Conservation (phyloP, 176 grass and related monocot species). For the Avena sativa region DNA sequence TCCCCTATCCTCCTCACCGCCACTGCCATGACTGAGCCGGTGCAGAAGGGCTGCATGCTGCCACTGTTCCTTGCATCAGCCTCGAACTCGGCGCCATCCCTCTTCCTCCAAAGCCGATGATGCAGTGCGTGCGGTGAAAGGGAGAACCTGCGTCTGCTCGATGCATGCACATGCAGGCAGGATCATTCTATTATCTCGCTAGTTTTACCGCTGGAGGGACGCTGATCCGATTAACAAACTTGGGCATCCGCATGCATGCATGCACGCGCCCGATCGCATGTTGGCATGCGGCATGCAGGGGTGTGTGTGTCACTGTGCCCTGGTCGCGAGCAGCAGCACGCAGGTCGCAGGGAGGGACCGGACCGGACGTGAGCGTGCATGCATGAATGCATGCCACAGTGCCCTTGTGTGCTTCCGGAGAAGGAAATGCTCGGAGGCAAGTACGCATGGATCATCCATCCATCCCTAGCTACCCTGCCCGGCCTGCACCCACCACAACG, state of each 20-base stretch:
- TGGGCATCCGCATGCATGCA: neutral
- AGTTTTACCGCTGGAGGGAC: neutral
- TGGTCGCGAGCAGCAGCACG: slow-evolving; percentile 35
- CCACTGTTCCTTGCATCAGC: slow-evolving; percentile 61
- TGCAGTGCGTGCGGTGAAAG: neutral
- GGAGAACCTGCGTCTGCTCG: too few species aligned
- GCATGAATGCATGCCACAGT: slow-evolving; percentile 40
- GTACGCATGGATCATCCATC: slow-evolving; percentile 9
- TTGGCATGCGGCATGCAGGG: neutral
- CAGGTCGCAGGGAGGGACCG: neutral
- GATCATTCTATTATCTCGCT: slow-evolving; percentile 32
- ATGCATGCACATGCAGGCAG: slow-evolving; percentile 7
- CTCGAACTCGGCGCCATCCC: slow-evolving; percentile 50
- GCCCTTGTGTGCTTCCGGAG: slow-evolving; percentile 41
- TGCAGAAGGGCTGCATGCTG: neutral
- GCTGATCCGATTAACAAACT: slow-evolving; percentile 34
- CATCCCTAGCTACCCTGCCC: neutral
- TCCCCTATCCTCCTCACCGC: neutral
- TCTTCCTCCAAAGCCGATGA: neutral
- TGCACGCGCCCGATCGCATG: neutral
- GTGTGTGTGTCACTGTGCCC: slow-evolving; percentile 29
- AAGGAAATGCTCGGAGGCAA: slow-evolving; percentile 48
- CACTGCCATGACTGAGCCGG: neutral
- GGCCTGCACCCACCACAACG: neutral
- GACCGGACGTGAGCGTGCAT: slow-evolving; percentile 28